Evolutionary conservation across 2,329 filamentous ascomycete genomes (phyloP), one percentile per base, ranked within the genome.

Genomic region (Diaporthe citrichinensis): DNA sequence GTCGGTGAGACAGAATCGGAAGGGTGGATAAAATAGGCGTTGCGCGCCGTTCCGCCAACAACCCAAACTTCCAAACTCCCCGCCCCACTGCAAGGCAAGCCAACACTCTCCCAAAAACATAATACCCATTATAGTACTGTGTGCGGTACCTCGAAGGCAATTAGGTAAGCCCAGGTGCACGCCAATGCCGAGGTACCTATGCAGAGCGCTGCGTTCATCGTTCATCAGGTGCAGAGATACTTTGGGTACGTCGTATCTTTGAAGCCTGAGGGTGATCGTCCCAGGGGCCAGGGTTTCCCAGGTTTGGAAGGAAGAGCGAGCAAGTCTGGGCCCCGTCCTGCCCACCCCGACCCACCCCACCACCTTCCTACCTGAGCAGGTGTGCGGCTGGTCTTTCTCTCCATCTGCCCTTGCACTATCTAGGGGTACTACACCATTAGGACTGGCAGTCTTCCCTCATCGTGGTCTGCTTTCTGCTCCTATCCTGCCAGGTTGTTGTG

Each of bases 31-130:
- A 28, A 3, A n/a, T n/a, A n/a, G 36, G 12, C 12, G 12, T 39
- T 39, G 41, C 61, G 61, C 49, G 61, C 61, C 61, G 61, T 65
- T 28, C 61, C 61, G 41, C 59, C 59, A 46, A 46, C 59, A 46
- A 62, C 4, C 39, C 39, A 28, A 34, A 9, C n/a, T 62, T 44
- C 36, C 59, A 28, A 17, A 15, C 59, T 65, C 15, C 8, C 8
- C 14, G 8, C 25, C 17, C 39, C 59, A 17, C 39, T 41, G 20
- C 44, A 9, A 62, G n/a, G 36, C n/a, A 62, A 28, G 3, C 36
- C 58, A 44, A 17, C 9, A 15, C 15, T 62, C 20, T 41, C 39
- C 15, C 25, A 39, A 20, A 23, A 57, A 28, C 17, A 39, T 12
- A 39, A 14, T 15, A 39, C 14, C 12, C 36, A 12, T 39, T 39